A percentile compares a stretch with the other conserved stretches of the same genome.
These are phyloP conservation scores for Sclerotinia subarctica DNA, from an alignment of 2,329 filamentous ascomycete genomes.

Conservation along the genomic window DNA sequence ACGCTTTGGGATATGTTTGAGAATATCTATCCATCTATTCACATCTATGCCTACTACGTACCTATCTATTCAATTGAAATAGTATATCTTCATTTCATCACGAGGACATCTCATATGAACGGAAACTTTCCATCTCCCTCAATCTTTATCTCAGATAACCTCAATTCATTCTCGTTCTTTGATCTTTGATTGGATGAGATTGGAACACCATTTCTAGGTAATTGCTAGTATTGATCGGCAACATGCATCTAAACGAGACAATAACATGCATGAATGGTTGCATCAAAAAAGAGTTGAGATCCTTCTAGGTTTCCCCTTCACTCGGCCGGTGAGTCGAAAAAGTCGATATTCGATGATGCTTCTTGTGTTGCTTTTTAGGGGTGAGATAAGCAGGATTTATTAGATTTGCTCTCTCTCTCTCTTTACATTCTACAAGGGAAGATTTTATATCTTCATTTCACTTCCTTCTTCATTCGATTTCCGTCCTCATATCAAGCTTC, in stretches of 20 bases:
- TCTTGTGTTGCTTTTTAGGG: neutral
- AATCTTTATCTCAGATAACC: neutral
- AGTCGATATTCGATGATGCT: neutral
- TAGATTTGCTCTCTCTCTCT: neutral
- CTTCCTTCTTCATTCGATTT: neutral
- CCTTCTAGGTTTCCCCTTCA: conserved; percentile 6
- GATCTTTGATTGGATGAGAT: conserved; percentile 4
- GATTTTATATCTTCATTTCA: conserved; percentile 3
- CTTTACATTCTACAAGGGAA: neutral
- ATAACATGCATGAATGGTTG: conserved; percentile 17
- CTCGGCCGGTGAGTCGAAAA: conserved; percentile 1
- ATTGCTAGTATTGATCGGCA: conserved; percentile 15
- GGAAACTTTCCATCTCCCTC: neutral
- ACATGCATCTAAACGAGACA: conserved; percentile 16
- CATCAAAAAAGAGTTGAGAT: conserved; percentile 11
- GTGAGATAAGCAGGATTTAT: conserved; percentile 4
- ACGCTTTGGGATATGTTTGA: no score
- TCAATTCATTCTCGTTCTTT: conserved; percentile 1
- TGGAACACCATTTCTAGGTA: neutral
- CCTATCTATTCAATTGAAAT: neutral
- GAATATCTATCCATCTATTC: neutral
- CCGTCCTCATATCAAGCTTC: neutral
- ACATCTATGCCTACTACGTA: neutral
- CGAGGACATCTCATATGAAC: conserved; percentile 12
- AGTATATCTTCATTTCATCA: conserved; percentile 17